These are phyloP conservation scores for Vitis riparia DNA, from an alignment of 164 flowering plant species.

Conservation along the genomic window DNA sequence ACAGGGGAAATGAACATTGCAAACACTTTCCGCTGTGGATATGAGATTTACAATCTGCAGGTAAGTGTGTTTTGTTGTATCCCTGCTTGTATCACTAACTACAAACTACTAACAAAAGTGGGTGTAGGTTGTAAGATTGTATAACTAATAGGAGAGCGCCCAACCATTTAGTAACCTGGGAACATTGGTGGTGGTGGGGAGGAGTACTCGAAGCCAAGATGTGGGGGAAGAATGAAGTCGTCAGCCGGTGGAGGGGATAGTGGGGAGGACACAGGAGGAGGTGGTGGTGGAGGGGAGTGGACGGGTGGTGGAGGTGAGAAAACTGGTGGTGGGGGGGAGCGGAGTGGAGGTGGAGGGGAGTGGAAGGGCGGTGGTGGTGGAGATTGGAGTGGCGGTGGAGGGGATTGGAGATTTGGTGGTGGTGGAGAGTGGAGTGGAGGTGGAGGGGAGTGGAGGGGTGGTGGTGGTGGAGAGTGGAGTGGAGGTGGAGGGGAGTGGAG, in stretches of 20 bases:
- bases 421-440: conserved; percentile 20
- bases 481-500: conserved; percentile 13
- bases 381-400: conserved; percentile 15
- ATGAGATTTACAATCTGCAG: too few relatives aligned
- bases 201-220: conserved; percentile 8
- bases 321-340: conserved; percentile 16
- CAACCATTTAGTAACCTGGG: conserved; percentile 17
- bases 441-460: conserved; percentile 7
- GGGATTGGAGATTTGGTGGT: conserved; percentile 10
- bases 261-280: conserved; percentile 5
- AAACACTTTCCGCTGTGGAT: too few relatives aligned
- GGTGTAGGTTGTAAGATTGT: background rate
- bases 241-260: conserved; percentile 16
- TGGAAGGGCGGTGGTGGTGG: conserved; percentile 13
- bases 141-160: background rate
- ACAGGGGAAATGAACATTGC: too few relatives aligned
- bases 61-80: too few relatives aligned
- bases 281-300: conserved; percentile 14
- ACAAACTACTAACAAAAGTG: conserved; percentile 7
- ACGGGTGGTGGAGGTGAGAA: conserved; percentile 12
- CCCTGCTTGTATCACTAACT: background rate
- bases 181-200: conserved; percentile 27
- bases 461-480: conserved; percentile 15
- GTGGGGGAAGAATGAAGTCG: conserved; percentile 9
- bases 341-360: background rate